A percentile compares a stretch with the other conserved stretches of the same genome.
These are phyloP conservation scores for Rhododendron griersonianum DNA, from an alignment of 148 eudicot genomes.

Conservation along the genomic window DNA sequence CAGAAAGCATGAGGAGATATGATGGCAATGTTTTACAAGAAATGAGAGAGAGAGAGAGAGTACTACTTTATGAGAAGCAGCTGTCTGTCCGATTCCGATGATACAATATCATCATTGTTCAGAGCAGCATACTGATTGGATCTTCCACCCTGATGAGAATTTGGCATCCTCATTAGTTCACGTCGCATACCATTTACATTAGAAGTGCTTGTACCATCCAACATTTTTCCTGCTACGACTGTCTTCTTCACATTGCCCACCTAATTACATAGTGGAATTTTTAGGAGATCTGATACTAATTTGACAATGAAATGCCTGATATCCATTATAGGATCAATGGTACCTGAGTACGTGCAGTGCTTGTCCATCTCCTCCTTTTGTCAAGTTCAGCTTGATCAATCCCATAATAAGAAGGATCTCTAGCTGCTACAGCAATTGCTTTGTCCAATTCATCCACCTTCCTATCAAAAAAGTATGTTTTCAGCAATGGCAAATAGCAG, in stretches of 20 bases:
- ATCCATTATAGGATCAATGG: not conserved
- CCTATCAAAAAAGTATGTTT: slow-evolving; percentile 53
- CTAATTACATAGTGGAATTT: slow-evolving; percentile 34
- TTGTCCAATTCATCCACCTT: slow-evolving; percentile 99
- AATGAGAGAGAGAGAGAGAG: not conserved
- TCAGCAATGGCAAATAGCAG: slow-evolving; percentile 30
- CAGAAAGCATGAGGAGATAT: not conserved
- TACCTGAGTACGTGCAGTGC: slow-evolving; percentile 86
- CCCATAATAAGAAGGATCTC: slow-evolving; percentile 70
- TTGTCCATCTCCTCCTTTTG: slow-evolving; percentile 82
- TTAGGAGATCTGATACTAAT: slow-evolving; percentile 1
- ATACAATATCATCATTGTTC: slow-evolving; percentile 72
- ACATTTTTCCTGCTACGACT: slow-evolving; percentile 50
- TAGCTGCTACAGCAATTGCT: slow-evolving; percentile 73
- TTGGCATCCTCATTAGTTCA: slow-evolving; percentile 74
- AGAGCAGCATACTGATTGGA: slow-evolving; percentile 50
- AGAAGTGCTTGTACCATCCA: slow-evolving; percentile 49
- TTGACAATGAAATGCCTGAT: slow-evolving; percentile 3
- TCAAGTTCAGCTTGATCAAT: slow-evolving; percentile 72
- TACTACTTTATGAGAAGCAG: slow-evolving; percentile 70
- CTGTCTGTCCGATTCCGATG: slow-evolving; percentile 91
- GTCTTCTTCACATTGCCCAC: slow-evolving; percentile 70
- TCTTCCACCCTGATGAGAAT: slow-evolving; percentile 47
- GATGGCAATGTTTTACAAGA: not conserved
- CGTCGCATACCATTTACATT: slow-evolving; percentile 47